Percentiles rank a stretch among this genome's conserved stretches.
These are phyloP conservation scores for Salvia splendens DNA, from an alignment of 257 asterid species.

Conservation along the genomic window DNA sequence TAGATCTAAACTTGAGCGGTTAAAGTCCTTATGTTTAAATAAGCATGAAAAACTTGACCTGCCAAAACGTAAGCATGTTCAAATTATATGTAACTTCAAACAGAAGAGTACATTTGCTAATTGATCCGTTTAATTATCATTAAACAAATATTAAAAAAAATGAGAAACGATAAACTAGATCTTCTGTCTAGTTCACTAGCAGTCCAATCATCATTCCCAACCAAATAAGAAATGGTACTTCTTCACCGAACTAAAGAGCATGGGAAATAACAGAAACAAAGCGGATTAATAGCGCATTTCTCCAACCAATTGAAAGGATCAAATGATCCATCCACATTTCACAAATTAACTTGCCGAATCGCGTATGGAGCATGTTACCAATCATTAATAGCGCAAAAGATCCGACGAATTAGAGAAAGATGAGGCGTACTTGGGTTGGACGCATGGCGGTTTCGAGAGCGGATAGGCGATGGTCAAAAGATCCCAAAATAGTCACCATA, in stretches of 20 bases:
- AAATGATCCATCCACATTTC: conserved; percentile 4
- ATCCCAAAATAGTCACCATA: conserved; percentile 69
- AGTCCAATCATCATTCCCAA: not conserved
- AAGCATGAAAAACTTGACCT: not conserved
- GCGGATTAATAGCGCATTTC: conserved; percentile 31
- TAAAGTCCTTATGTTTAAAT: conserved; percentile 13
- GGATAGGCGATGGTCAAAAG: conserved; percentile 75
- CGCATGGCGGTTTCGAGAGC: conserved; percentile 79
- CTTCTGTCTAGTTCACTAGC: conserved; percentile 15
- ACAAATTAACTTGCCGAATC: conserved; percentile 26
- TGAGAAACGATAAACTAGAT: conserved; percentile 22
- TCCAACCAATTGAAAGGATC: conserved; percentile 20
- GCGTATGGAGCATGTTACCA: conserved; percentile 21
- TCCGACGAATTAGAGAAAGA: not conserved
- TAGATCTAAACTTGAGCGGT: conserved; percentile 26
- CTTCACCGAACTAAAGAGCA: conserved; percentile 21
- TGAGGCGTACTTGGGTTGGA: conserved; percentile 55
- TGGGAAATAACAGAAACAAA: conserved; percentile 10
- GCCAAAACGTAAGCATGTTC: not conserved
- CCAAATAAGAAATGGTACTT: not conserved
- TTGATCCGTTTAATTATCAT: conserved; percentile 16
- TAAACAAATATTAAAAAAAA: not conserved
- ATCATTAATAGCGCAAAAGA: not conserved
- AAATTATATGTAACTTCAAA: conserved; percentile 1
- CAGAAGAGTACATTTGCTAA: conserved; percentile 22